Evolutionary conservation across 2,329 filamentous ascomycete genomes (phyloP), one percentile per base, ranked within the genome.

Genomic region (Grosmannia serpens): DNA sequence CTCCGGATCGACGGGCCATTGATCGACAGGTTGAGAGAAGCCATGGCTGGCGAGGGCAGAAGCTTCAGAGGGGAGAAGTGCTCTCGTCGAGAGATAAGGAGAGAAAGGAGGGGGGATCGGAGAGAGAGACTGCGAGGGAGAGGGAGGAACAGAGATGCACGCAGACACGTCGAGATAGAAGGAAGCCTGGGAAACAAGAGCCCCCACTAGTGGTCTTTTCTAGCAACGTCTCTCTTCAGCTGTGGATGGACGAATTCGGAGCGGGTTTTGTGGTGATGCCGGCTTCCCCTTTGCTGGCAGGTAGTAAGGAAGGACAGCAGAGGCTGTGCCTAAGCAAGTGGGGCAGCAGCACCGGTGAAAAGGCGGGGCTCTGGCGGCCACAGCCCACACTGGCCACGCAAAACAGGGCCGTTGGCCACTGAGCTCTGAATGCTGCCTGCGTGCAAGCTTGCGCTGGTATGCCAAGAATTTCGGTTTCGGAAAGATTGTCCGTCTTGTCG

Each of bases 1-100:
- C 86, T 90, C 75, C 87, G 89, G 67, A 97, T 96, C 61, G 85
- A 90, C 63, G 86, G 84, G 15, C 88, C 88, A 71, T 91, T 89
- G 69, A 82, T 83, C 63, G 88, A 91, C 58, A 89, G 78, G 68
- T 91, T 91, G 65, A 91, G 78, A 60, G 88, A 88, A 61, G 89
- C 85, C 89, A 94, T 94, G 65, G 65, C 72, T 4, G 29, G 66
- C 33, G 54, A 47, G 41, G 38, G 20, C 35, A 51, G 27, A 15
- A 26, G 10, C 17, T 53, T 9, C 20, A 33, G 52, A 20, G 7
- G 24, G 33, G 5, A 49, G 44, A 49, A 27, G 27, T n/a, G 51
- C 20, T 35, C 31, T 24, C 27, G 46, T 55, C n/a, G 60, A 41
- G 26, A 58, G n/a, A 46, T 56, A 56, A 11, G 59, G 53, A 50